Evolutionary conservation across 345 rosid genomes (phyloP), one percentile per base, ranked within the genome.

Genomic region (Eucalyptus pumila): DNA sequence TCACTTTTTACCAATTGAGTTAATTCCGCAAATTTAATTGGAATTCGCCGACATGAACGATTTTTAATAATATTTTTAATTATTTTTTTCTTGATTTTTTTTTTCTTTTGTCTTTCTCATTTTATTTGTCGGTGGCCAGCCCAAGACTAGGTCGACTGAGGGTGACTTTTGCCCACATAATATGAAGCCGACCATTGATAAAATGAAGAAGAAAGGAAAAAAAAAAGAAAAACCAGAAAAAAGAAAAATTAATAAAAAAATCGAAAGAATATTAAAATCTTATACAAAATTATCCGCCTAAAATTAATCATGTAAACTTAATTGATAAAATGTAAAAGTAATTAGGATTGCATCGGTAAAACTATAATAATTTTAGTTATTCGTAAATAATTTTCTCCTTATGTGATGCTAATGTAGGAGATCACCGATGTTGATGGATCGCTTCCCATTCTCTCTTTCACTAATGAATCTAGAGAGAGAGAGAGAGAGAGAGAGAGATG

Each of bases 41-140:
- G 0, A 56, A 56, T 21, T 56, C 1, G 2, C 0, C 1, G 1
- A 56, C 0, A 3, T 24, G 1, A 26, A 24, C 2, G 3, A 56
- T 24, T 24, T 56, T 56, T 24, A 56, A 23, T 56, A 10, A 56
- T 9, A 0, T 9, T 9, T 54, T 54, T 54, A 1, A 5, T 52
- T 8, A 17, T 51, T 54, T 54, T 52, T 52, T 51, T 51, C 8
- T 16, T 51, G 8, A 50, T 14, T 50, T 19, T 24, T 6, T 42
- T 56, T 56, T 23, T 24, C 27, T 56, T 1, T 56, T 24, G 6
- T 56, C 30, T 24, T 56, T 56, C 62, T 56, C 4, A 11, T 56
- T 56, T 1, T 26, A 23, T 56, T 24, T 23, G 30, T 1, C 1
- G 1, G 62, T 56, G 62, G 62, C 62, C 62, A 5, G 30, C 62